Conservation (phyloP, 2,329 filamentous ascomycete species). For the Chaetomium sp. region DNA sequence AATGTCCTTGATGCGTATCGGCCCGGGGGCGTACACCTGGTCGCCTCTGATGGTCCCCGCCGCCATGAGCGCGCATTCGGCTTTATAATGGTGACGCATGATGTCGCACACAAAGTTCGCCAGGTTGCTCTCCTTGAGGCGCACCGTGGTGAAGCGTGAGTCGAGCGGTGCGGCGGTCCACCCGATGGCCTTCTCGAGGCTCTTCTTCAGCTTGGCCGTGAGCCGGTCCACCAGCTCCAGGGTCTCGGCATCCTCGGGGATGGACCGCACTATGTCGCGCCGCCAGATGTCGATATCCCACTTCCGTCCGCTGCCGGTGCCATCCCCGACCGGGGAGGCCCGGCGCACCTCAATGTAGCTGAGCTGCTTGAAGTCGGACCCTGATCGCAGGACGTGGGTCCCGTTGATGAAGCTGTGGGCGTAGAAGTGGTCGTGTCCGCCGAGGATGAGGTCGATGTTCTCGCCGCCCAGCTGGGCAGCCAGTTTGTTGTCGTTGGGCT, state of each 20-base stretch:
- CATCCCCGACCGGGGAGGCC: slow-evolving; percentile 47
- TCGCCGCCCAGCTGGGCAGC: slow-evolving; percentile 72
- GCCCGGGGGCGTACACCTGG: slow-evolving; percentile 81
- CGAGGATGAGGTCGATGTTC: slow-evolving; percentile 77
- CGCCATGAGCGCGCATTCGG: slow-evolving; percentile 83
- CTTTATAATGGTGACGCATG: slow-evolving; percentile 79
- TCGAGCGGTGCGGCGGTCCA: slow-evolving; percentile 83
- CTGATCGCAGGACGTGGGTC: slow-evolving; percentile 81
- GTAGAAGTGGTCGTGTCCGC: slow-evolving; percentile 91
- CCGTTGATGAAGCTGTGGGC: slow-evolving; percentile 75
- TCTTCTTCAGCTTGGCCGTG: slow-evolving; percentile 72
- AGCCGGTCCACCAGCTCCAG: slow-evolving; percentile 66
- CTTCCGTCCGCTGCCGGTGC: slow-evolving; percentile 40
- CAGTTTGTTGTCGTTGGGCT: slow-evolving; percentile 87
- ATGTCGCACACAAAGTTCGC: slow-evolving; percentile 92
- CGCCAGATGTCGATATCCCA: slow-evolving; percentile 82
- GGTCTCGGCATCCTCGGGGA: slow-evolving; percentile 65
- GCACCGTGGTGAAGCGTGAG: slow-evolving; percentile 81
- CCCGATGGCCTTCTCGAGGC: slow-evolving; percentile 79
- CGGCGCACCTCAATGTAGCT: slow-evolving; percentile 81
- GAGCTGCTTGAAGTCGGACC: slow-evolving; percentile 89
- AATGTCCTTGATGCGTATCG: slow-evolving; percentile 78
- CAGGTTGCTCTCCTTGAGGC: slow-evolving; percentile 76
- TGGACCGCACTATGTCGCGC: slow-evolving; percentile 70
- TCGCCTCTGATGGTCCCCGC: slow-evolving; percentile 85